Percentiles rank a stretch among this genome's conserved stretches.
Evolutionary conservation across 129 eudicot species (phyloP).

Genomic region (Arctium lappa): DNA sequence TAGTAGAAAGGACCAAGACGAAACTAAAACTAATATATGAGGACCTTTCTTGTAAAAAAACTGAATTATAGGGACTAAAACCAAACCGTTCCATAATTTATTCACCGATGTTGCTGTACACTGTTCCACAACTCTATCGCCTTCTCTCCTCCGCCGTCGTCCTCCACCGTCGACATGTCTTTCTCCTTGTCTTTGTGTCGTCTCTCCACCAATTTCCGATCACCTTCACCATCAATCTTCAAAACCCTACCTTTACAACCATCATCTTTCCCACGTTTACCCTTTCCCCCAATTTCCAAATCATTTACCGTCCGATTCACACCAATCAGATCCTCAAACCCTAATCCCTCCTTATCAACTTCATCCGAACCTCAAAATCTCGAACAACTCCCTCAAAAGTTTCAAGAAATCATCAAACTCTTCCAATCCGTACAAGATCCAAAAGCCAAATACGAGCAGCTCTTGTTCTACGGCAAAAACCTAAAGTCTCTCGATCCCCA

Average conservation of each 20-base stretch:
- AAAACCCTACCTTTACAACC: conserved; percentile 34
- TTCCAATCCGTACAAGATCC: conserved; percentile 73
- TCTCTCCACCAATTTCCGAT: conserved; percentile 39
- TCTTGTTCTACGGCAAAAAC: conserved; percentile 64
- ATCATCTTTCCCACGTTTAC: conserved; percentile 9
- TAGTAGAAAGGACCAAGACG: neutral
- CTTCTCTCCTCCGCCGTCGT: conserved; percentile 2
- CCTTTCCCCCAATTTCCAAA: conserved; percentile 27
- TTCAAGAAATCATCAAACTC: conserved; percentile 70
- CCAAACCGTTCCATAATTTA: neutral
- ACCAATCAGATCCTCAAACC: conserved; percentile 36
- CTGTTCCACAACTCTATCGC: neutral
- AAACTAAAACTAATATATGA: neutral
- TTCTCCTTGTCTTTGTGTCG: conserved; percentile 42
- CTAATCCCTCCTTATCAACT: conserved; percentile 30
- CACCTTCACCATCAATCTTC: conserved; percentile 28
- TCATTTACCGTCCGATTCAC: conserved; percentile 49
- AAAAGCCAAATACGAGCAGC: conserved; percentile 77
- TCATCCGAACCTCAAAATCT: conserved; percentile 45
- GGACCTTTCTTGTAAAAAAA: neutral
- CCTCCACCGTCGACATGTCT: conserved; percentile 42
- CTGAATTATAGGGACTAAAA: neutral
- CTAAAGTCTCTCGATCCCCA: conserved; percentile 52
- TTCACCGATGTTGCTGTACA: neutral
- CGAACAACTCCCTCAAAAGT: conserved; percentile 75